These are phyloP conservation scores for Backusella macrospora DNA, from an alignment of 192 early-diverging fungal species.

Conservation along the genomic window DNA sequence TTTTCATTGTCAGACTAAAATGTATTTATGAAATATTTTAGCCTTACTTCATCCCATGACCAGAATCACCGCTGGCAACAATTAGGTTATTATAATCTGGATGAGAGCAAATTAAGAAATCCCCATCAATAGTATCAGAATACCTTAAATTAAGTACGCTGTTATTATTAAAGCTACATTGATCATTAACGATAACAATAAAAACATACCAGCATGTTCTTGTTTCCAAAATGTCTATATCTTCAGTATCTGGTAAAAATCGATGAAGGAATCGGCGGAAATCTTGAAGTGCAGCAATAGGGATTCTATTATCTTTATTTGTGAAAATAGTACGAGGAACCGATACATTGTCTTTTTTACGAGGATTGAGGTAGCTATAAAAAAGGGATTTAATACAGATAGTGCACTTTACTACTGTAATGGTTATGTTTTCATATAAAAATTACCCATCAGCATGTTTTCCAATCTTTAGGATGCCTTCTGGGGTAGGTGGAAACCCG, in stretches of 20 bases:
- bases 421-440: neutral
- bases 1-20: neutral
- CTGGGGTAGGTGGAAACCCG: neutral
- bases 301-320: slow-evolving; percentile 41
- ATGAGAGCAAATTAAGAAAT: slow-evolving; percentile 50
- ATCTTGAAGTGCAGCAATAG: slow-evolving; percentile 36
- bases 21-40: no score
- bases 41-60: slow-evolving; percentile 60
- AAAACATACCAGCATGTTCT: slow-evolving; percentile 50
- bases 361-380: slow-evolving; percentile 47
- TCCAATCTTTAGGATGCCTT: slow-evolving; percentile 5
- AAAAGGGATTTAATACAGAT: neutral
- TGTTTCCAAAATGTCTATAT: slow-evolving; percentile 39
- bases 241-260: slow-evolving; percentile 44
- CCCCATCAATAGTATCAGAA: slow-evolving; percentile 55
- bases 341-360: slow-evolving; percentile 25
- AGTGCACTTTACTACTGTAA: no score
- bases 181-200: neutral
- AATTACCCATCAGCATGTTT: neutral
- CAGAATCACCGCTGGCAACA: slow-evolving; percentile 60
- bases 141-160: slow-evolving; percentile 35
- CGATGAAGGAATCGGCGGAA: slow-evolving; percentile 44
- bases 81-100: slow-evolving; percentile 45
- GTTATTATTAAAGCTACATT: neutral
- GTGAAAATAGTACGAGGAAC: slow-evolving; percentile 40